Evolutionary conservation across 2,329 filamentous ascomycete genomes (phyloP), one percentile per base, ranked within the genome.

Genomic region (Fusarium lateritium): DNA sequence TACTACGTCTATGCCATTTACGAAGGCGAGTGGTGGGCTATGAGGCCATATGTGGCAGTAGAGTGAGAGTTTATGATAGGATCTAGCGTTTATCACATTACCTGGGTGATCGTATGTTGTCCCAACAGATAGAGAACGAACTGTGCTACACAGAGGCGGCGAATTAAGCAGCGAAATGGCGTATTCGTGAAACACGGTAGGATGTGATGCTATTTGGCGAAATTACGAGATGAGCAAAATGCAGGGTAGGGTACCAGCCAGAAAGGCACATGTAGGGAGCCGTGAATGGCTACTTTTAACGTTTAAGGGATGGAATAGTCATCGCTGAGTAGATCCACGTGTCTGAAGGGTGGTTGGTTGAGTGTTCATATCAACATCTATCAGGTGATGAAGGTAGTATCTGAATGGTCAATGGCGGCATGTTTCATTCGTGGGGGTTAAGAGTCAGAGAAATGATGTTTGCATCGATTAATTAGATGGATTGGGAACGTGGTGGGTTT

Each of bases 301-400:
- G 22, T 65, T 47, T 42, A 21, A 50, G 52, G 52, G 47, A 55
- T 68, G 52, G 51, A 57, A 52, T 21, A 67, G 52, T 51, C 55
- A 45, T 62, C 44, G 39, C 40, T 65, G 51, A 69, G 62, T 67
- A 69, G 62, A 62, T 70, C 66, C 66, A 69, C 61, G 44, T 69
- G 66, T 70, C 58, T 65, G 44, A 31, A 55, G 44, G 44, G 49
- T 67, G 65, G 47, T 67, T 63, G 43, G 38, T 34, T 39, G 42
- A 34, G 8, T 26, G 24, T 21, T 36, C 10, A 31, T 10, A 31
- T 31, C 10, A 31, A 31, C 10, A 10, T 31, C 28, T 31, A 31
- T 31, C 28, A 31, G 28, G 28, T 31, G 28, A 31, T 31, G 28
- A 57, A 22, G 55, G 50, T 46, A 28, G 28, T 51, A 28, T 28